Evolutionary conservation across 164 flowering plant genomes (phyloP).

Genomic region (Buxus sempervirens): DNA sequence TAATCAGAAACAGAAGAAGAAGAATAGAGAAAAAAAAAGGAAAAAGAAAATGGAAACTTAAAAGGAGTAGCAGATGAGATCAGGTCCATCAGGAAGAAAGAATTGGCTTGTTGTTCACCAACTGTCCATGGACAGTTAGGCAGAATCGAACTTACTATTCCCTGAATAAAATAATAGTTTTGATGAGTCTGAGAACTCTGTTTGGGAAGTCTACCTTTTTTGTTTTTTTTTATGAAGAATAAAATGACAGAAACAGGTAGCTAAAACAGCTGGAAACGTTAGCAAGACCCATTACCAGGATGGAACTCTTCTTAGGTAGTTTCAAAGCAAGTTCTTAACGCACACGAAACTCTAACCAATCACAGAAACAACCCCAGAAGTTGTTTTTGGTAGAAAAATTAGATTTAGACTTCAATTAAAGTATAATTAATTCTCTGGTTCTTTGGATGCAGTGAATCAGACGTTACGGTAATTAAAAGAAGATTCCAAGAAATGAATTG

Average conservation of each 20-base stretch:
- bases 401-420: neutral
- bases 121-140: constrained; percentile 12
- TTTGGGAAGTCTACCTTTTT: too few species aligned
- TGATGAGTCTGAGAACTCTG: too few species aligned
- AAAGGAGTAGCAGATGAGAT: neutral
- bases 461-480: constrained; percentile 19
- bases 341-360: neutral
- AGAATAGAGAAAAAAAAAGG: neutral
- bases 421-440: neutral
- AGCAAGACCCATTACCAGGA: constrained; percentile 1
- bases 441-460: constrained; percentile 14
- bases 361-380: constrained; percentile 4
- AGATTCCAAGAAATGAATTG: constrained; percentile 18
- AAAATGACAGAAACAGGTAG: constrained; percentile 11
- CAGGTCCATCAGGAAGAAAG: constrained; percentile 18
- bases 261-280: constrained; percentile 11
- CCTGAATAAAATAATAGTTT: neutral
- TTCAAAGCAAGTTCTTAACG: neutral
- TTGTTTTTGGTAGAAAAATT: neutral
- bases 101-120: constrained; percentile 16
- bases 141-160: constrained; percentile 10
- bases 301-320: neutral
- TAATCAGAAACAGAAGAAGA: neutral
- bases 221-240: constrained; percentile 8
- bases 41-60: too few species aligned